Evolutionary conservation across 441 rosid genomes (phyloP), one percentile per base, ranked within the genome.

Genomic region (Breynia disticha): DNA sequence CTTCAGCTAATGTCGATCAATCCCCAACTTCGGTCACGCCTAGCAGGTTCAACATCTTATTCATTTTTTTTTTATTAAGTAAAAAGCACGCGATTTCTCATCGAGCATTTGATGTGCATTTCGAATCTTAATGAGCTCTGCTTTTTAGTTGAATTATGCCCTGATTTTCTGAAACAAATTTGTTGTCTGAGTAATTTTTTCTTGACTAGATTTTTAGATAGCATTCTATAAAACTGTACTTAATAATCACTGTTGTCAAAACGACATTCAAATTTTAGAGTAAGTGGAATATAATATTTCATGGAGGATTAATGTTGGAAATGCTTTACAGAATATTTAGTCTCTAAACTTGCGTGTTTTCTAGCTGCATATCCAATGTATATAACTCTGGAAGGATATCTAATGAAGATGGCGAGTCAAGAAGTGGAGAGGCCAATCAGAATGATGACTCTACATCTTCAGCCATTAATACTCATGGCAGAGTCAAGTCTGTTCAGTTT

Each of bases 401-500:
- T 14, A 52, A 56, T 38, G 82, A 69, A 66, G 75, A 72, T 51
- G 67, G 55, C 38, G 79, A 71, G 48, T 65, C 52, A 49, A 71
- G 62, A 38, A 66, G 43, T 14, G 41, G 48, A 64, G 65, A 57
- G 2, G 20, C 51, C 22, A 16, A 55, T 19, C 41, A 59, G 62
- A 56, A 45, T 41, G 70, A 39, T 46, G 50, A 45, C 20, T 28
- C 46, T n/a, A 16, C 61, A 61, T 37, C 54, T 58, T 66, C 75
- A 22, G 69, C 76, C 39, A 48, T 70, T 61, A 64, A 72, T 21
- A 37, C 67, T 39, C 79, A 48, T 15, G 48, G 57, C 50, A 82
- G 69, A 72, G 76, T 48, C 63, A 89, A 80, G 70, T 80, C 80
- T 0, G 97, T 93, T 52, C 81, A 78, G 38, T 91, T 88, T 72